A percentile compares a stretch with the other conserved stretches of the same genome.
Conservation (phyloP, 805 yeast species). For the Monosporozyma aerobia region DNA sequence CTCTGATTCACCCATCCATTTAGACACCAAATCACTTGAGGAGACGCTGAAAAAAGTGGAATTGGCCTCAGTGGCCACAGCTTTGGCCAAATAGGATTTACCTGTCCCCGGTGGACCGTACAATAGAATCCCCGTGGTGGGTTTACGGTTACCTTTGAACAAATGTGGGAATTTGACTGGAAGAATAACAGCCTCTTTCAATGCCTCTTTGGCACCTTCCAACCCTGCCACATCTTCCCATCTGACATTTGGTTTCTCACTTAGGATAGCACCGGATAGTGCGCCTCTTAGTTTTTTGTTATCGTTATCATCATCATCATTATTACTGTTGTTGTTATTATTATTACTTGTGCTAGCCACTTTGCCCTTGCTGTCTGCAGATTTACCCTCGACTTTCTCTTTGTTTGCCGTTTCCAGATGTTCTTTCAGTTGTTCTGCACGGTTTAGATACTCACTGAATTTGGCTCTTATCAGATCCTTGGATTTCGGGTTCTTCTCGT, state of each 20-base stretch:
- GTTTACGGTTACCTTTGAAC: constrained; percentile 89
- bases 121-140: constrained; percentile 79
- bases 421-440: constrained; percentile 91
- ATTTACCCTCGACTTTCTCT: constrained; percentile 42
- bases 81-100: constrained; percentile 92
- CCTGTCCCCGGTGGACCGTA: constrained; percentile 98
- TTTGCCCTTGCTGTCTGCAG: constrained; percentile 25
- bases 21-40: constrained; percentile 91
- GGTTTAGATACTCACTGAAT: constrained; percentile 79
- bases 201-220: constrained; percentile 89
- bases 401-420: constrained; percentile 53
- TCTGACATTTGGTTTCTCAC: constrained; percentile 84
- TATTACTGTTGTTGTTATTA: constrained; percentile 37
- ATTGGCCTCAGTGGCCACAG: constrained; percentile 97
- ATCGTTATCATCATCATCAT: constrained; percentile 59
- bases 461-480: constrained; percentile 83
- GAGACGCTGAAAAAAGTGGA: constrained; percentile 94
- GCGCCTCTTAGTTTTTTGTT: constrained; percentile 87
- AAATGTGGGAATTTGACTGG: constrained; percentile 95
- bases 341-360: constrained; percentile 36
- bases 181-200: constrained; percentile 92
- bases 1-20: constrained; percentile 99
- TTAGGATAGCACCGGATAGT: constrained; percentile 78
- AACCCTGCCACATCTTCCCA: constrained; percentile 97
- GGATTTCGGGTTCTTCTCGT: constrained; percentile 82